Conservation (phyloP, 306 rosid species). For the Sophora flavescens region DNA sequence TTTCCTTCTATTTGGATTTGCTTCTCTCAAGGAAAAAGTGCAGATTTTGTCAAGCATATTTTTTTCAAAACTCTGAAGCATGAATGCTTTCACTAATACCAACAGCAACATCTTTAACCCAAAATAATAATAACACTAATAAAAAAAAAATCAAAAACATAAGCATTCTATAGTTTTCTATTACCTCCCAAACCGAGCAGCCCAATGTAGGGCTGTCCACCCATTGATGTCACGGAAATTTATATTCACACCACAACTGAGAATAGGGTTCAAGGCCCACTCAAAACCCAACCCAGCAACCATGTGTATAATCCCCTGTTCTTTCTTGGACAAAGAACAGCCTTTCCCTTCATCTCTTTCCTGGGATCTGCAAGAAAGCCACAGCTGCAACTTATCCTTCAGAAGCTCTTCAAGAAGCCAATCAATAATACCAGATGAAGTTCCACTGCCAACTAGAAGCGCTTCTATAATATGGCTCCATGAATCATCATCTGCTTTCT, state of each 20-base stretch:
- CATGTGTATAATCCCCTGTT: constrained; percentile 93
- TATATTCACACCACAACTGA: constrained; percentile 74
- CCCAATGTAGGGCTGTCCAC: constrained; percentile 97
- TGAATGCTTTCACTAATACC: constrained; percentile 17
- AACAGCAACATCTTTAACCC: constrained; percentile 21
- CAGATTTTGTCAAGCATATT: constrained; percentile 15
- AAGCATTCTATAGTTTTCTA: neutral
- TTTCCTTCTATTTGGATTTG: neutral
- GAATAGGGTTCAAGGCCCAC: constrained; percentile 91
- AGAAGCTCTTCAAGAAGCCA: constrained; percentile 92
- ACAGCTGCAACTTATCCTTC: constrained; percentile 75
- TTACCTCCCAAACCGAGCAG: constrained; percentile 96
- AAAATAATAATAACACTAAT: neutral
- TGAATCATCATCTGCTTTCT: constrained; percentile 65
- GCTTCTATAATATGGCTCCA: constrained; percentile 74
- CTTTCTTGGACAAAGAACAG: constrained; percentile 86
- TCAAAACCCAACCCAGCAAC: constrained; percentile 89
- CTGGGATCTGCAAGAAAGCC: constrained; percentile 71
- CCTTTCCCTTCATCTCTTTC: constrained; percentile 55
- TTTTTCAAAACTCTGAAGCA: constrained; percentile 38
- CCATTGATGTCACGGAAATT: constrained; percentile 97
- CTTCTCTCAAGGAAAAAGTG: constrained; percentile 13
- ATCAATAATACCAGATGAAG: constrained; percentile 68
- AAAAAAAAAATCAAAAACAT: neutral
- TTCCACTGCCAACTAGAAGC: constrained; percentile 73